These are phyloP conservation scores for Themeda triandra DNA, from an alignment of 176 grass and related monocot genomes.

Conservation along the genomic window DNA sequence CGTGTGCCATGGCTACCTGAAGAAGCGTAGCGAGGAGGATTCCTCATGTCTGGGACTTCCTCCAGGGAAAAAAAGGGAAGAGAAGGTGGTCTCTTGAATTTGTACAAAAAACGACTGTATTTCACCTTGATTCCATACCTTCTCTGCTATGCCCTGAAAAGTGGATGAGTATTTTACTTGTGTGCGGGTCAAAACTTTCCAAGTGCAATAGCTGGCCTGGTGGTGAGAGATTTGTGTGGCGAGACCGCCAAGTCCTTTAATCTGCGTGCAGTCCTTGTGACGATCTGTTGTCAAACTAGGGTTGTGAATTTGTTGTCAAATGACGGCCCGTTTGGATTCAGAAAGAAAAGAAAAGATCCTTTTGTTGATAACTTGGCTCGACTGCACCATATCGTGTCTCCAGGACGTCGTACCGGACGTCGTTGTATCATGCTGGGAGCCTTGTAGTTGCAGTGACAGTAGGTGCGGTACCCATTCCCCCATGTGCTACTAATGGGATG, in stretches of 20 bases:
- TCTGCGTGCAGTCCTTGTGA: not conserved
- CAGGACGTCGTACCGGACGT: too few relatives aligned
- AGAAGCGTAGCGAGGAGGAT: conserved; percentile 28
- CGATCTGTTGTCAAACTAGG: too few relatives aligned
- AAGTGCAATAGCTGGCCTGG: not conserved
- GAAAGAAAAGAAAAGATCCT: too few relatives aligned
- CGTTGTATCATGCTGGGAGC: too few relatives aligned
- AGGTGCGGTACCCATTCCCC: too few relatives aligned
- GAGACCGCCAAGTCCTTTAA: not conserved
- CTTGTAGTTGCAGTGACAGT: too few relatives aligned
- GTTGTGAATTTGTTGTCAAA: too few relatives aligned
- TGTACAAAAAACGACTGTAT: conserved; percentile 40
- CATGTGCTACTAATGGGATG: too few relatives aligned
- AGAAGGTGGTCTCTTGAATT: conserved; percentile 15
- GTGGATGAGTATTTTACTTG: not conserved
- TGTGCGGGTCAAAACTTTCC: not conserved
- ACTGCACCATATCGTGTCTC: too few relatives aligned
- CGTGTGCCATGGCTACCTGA: conserved; percentile 38
- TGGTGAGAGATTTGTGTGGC: not conserved
- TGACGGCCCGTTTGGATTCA: too few relatives aligned
- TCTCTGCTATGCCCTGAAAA: not conserved
- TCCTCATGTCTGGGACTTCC: conserved; percentile 1
- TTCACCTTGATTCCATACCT: not conserved
- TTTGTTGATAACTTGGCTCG: too few relatives aligned
- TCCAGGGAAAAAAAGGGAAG: not conserved